phyloP scores from a whole-genome alignment of 176 grass and related monocot species.

The Puccinellia tenuiflora region DNA sequence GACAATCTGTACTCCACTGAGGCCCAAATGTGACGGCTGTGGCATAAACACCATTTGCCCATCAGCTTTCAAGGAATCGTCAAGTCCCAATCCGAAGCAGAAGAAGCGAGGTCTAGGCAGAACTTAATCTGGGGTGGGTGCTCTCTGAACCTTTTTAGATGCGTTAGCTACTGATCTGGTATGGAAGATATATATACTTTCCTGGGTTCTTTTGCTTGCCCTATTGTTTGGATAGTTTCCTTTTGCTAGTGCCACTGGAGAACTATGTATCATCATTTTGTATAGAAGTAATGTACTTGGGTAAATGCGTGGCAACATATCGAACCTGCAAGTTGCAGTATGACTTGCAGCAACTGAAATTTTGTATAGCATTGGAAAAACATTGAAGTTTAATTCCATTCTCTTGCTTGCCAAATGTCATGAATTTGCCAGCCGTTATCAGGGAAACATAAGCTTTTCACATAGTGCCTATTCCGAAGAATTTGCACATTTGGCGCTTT shows the following conservation, averaged over 20 bases:
- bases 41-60: conserved; percentile 76
- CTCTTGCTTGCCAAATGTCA: neutral
- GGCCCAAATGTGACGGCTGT: conserved; percentile 65
- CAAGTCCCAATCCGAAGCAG: conserved; percentile 56
- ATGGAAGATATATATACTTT: neutral
- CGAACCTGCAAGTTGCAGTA: neutral
- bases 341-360: neutral
- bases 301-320: neutral
- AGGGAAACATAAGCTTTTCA: neutral
- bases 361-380: neutral
- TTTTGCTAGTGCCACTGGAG: neutral
- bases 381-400: neutral
- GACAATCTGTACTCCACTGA: conserved; percentile 75
- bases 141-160: neutral
- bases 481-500: too few relatives aligned
- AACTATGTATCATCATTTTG: neutral
- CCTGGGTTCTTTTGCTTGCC: conserved; percentile 10
- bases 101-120: conserved; percentile 35
- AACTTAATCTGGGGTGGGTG: neutral
- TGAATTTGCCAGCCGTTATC: neutral
- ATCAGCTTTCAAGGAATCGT: conserved; percentile 78
- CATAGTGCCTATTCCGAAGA: too few relatives aligned
- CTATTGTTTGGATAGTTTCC: neutral
- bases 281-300: neutral
- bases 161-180: neutral